phyloP scores from a whole-genome alignment of 345 rosid species.

The Stellera chamaejasme region DNA sequence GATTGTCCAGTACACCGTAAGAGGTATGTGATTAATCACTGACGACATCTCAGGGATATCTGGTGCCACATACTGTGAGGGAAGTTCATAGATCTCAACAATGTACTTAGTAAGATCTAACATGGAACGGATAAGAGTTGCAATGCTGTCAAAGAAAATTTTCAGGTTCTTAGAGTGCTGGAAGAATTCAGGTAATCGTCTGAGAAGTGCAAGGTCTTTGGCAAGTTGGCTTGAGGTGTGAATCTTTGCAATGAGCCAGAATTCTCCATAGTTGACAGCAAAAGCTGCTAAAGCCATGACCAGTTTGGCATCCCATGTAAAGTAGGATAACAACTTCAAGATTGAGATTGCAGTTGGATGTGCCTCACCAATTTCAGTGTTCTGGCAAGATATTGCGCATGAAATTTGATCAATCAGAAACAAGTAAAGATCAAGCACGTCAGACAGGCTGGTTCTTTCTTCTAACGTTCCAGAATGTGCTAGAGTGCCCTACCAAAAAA shows the following conservation, averaged over 20 bases:
- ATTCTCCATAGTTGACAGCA: constrained; percentile 75
- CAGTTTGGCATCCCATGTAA: constrained; percentile 75
- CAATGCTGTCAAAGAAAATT: constrained; percentile 46
- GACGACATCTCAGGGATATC: constrained; percentile 29
- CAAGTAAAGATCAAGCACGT: constrained; percentile 35
- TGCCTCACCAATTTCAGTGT: constrained; percentile 50
- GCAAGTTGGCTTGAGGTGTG: constrained; percentile 64
- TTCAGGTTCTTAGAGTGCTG: constrained; percentile 35
- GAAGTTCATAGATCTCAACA: constrained; percentile 50
- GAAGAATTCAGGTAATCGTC: constrained; percentile 54
- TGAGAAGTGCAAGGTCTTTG: constrained; percentile 71
- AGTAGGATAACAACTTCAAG: constrained; percentile 38
- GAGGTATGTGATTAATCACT: constrained; percentile 43
- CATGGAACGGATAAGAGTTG: constrained; percentile 47
- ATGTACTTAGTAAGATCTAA: constrained; percentile 50
- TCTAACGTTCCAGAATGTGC: constrained; percentile 22
- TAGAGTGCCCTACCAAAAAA: constrained; percentile 11
- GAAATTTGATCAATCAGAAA: constrained; percentile 57
- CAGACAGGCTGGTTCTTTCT: constrained; percentile 24
- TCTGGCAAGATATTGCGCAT: constrained; percentile 58
- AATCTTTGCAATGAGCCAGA: constrained; percentile 68
- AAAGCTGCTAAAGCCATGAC: constrained; percentile 69
- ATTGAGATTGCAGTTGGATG: constrained; percentile 52
- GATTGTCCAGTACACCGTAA: constrained; percentile 79
- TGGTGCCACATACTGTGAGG: constrained; percentile 39